Evolutionary conservation across 2,329 filamentous ascomycete species (phyloP), one percentile per base, ranked within the genome.

Genomic region (Claviceps purpurea): DNA sequence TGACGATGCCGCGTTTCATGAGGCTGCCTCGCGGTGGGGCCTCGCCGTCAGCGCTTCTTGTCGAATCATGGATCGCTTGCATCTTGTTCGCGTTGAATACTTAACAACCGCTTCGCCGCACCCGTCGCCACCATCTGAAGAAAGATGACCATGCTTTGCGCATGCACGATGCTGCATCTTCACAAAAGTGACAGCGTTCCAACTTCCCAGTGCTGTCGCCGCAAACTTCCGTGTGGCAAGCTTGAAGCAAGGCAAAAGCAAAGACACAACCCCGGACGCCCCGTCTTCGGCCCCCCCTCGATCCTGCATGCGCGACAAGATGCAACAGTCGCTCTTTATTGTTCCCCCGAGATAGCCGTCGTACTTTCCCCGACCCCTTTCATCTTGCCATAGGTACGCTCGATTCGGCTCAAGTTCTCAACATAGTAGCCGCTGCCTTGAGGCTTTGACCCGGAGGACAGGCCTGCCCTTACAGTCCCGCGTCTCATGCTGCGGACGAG

Each of bases 301-400:
- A 16, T 39, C 43, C 45, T 37, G 22, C 48, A 47, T n/a, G 30
- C 44, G 14, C 16, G 46, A 47, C 49, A 54, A 47, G 49, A 54
- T 51, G 52, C 52, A 40, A 51, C 49, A 44, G 40, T 14, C 46
- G 30, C 44, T 20, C 22, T 37, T 54, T 16, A 22, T 39, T 24
- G 18, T 44, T 20, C n/a, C 45, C 30, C 40, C 39, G 1, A 50
- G 39, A 46, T 51, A 50, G 48, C 44, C 22, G 52, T 54, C 46
- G 52, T 51, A 26, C 52, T 53, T 53, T 38, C 52, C 52, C 49
- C 48, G 30, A 38, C 24, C 39, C n/a, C 47, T 53, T 13, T 20
- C 14, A 24, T 14, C 18, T 34, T 38, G 41, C 40, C 39, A 13
- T 26, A 18, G 18, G 18, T 18, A 16, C 30, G 14, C 20, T 13